Percentiles rank a stretch among this genome's conserved stretches.
Conservation (phyloP, 2,329 filamentous ascomycete genomes). For the Fusarium sublunatum region DNA sequence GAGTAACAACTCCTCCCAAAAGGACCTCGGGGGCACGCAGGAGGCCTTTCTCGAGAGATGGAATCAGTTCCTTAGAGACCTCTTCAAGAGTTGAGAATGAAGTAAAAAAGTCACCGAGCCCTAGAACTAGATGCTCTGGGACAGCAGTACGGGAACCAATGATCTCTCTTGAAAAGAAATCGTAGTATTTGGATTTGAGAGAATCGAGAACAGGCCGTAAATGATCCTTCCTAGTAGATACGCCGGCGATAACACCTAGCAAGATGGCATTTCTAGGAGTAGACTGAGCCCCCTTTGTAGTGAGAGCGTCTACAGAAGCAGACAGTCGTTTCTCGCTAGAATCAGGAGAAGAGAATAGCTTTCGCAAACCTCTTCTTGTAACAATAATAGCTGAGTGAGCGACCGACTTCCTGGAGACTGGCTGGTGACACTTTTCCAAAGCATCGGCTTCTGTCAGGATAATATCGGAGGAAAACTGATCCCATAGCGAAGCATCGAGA, state of each 20-base stretch:
- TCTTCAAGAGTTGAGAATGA: constrained; percentile 80
- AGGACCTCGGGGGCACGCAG: constrained; percentile 91
- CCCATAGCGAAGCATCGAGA: constrained; percentile 71
- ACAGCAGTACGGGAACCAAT: constrained; percentile 80
- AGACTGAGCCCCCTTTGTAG: constrained; percentile 73
- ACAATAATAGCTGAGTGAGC: constrained; percentile 79
- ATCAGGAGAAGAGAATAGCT: constrained; percentile 70
- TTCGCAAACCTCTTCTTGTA: constrained; percentile 82
- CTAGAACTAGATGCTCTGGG: constrained; percentile 76
- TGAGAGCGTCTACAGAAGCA: constrained; percentile 73
- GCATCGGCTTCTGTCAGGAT: constrained; percentile 76
- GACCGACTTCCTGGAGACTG: constrained; percentile 71
- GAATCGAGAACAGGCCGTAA: constrained; percentile 70
- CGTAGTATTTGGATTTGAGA: constrained; percentile 78
- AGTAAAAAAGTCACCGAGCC: constrained; percentile 83
- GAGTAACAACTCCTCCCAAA: constrained; percentile 79
- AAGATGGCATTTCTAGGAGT: constrained; percentile 78
- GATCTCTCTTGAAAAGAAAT: constrained; percentile 88
- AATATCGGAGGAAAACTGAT: constrained; percentile 72
- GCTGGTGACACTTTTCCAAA: constrained; percentile 80
- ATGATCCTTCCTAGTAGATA: constrained; percentile 77
- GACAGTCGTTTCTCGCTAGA: constrained; percentile 69
- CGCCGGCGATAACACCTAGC: constrained; percentile 87
- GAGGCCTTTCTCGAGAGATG: constrained; percentile 87
- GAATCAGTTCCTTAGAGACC: constrained; percentile 78